A percentile compares a stretch with the other conserved stretches of the same genome.
phyloP scores from a whole-genome alignment of 768 basidiomycete species.

The Cyclocybe aegerita region DNA sequence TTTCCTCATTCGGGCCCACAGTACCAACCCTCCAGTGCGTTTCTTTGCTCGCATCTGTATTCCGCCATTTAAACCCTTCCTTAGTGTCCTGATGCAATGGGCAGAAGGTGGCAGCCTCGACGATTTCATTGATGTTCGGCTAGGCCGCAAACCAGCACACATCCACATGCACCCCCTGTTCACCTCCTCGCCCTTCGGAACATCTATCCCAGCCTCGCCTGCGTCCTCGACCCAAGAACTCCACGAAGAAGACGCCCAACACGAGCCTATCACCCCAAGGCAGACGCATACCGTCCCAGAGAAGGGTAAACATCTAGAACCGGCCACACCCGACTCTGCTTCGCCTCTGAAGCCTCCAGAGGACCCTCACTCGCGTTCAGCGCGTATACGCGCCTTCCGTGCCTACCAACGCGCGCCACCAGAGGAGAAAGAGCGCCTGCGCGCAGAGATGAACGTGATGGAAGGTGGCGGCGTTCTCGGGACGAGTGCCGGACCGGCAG shows the following conservation, averaged over 20 bases:
- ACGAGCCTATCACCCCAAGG: conserved; percentile 11
- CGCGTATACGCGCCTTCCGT: conserved; percentile 75
- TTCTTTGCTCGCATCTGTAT: neutral
- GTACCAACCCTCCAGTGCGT: conserved; percentile 86
- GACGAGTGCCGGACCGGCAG: conserved; percentile 1
- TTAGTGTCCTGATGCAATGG: conserved; percentile 89
- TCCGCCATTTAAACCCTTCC: neutral
- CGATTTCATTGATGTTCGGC: conserved; percentile 80
- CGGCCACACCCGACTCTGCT: conserved; percentile 1
- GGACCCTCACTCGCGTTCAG: conserved; percentile 57
- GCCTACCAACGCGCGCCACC: conserved; percentile 65
- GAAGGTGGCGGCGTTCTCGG: conserved; percentile 22
- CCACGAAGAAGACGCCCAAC: neutral
- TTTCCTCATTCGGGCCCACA: conserved; percentile 86
- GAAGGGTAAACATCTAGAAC: conserved; percentile 2
- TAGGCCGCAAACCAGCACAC: conserved; percentile 59
- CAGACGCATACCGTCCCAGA: neutral
- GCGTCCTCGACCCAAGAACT: conserved; percentile 12
- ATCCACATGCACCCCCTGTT: conserved; percentile 42
- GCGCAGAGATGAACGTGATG: conserved; percentile 38
- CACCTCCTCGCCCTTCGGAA: conserved; percentile 22
- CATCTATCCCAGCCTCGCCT: conserved; percentile 19
- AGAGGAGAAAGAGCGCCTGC: conserved; percentile 60
- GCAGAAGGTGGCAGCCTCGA: conserved; percentile 88
- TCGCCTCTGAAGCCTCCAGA: conserved; percentile 1